Percentiles rank a stretch among this genome's conserved stretches.
These are phyloP conservation scores for Suillus cothurnatus DNA, from an alignment of 768 basidiomycete species.

Conservation along the genomic window DNA sequence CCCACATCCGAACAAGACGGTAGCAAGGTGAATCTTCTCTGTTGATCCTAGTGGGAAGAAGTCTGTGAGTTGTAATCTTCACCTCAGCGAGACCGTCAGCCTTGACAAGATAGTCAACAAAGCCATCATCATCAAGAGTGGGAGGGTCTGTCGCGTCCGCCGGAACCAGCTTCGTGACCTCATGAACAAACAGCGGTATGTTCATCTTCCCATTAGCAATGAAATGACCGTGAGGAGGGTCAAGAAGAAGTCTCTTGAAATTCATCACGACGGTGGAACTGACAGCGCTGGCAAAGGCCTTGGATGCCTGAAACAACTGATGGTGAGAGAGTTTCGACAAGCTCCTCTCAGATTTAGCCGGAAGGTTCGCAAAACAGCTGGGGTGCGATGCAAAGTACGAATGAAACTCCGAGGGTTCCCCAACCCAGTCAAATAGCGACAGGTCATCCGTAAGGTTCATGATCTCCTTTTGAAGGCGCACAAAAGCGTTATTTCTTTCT, in stretches of 20 bases:
- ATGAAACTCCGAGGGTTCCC: constrained; percentile 26
- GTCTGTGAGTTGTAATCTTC: constrained; percentile 19
- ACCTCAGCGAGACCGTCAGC: constrained; percentile 20
- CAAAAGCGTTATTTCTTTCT: constrained; percentile 24
- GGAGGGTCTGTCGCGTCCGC: background rate
- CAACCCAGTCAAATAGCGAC: constrained; percentile 31
- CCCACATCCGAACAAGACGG: constrained; percentile 28
- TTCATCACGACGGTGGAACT: constrained; percentile 15
- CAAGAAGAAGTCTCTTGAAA: constrained; percentile 20
- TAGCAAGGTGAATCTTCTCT: constrained; percentile 1
- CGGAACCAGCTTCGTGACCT: background rate
- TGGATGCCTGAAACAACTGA: background rate
- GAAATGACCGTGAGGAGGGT: constrained; percentile 31
- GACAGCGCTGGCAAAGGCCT: constrained; percentile 16
- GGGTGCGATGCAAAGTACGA: constrained; percentile 28
- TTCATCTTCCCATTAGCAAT: constrained; percentile 34
- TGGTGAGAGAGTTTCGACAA: constrained; percentile 6
- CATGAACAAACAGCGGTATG: constrained; percentile 16
- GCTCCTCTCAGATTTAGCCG: background rate
- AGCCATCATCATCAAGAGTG: background rate
- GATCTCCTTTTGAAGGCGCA: constrained; percentile 30
- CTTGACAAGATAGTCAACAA: constrained; percentile 21
- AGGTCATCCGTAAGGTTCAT: constrained; percentile 30
- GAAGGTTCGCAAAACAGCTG: constrained; percentile 19
- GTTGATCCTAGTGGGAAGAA: constrained; percentile 7